Evolutionary conservation across 2,329 filamentous ascomycete species (phyloP).

Genomic region (Trichoderma simmonsii): DNA sequence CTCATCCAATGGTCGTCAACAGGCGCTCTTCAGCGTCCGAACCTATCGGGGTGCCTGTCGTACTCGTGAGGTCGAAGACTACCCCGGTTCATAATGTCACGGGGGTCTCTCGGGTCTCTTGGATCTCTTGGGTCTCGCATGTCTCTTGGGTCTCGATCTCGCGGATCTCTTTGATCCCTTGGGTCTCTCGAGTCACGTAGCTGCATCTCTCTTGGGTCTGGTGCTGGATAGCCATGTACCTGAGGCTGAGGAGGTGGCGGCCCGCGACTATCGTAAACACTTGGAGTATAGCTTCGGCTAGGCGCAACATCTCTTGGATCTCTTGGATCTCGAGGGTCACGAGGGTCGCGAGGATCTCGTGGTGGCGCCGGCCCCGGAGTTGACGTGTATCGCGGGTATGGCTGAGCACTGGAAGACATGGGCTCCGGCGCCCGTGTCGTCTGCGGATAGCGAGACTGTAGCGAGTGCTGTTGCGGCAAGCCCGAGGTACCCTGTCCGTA

Average conservation of each 20-base stretch:
- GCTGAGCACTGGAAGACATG: constrained; percentile 37
- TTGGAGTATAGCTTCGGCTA: constrained; percentile 46
- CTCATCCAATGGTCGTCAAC: neutral
- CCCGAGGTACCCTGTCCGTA: constrained; percentile 30
- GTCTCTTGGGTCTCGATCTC: constrained; percentile 35
- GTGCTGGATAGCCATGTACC: constrained; percentile 32
- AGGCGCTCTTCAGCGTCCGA: constrained; percentile 38
- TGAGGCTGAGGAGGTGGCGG: constrained; percentile 32
- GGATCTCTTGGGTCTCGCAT: constrained; percentile 36
- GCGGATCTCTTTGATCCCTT: constrained; percentile 28
- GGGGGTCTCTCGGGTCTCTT: constrained; percentile 36
- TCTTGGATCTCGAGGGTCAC: neutral
- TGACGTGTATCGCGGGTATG: constrained; percentile 44
- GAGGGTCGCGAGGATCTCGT: constrained; percentile 39
- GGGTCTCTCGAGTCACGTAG: constrained; percentile 36
- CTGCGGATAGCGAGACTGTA: constrained; percentile 39
- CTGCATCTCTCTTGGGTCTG: constrained; percentile 35
- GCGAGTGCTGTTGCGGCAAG: constrained; percentile 33
- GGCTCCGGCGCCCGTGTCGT: constrained; percentile 42
- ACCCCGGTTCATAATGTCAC: constrained; percentile 42
- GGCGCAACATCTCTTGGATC: constrained; percentile 26
- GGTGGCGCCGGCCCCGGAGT: constrained; percentile 41
- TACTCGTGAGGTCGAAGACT: constrained; percentile 46
- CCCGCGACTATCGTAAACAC: constrained; percentile 41
- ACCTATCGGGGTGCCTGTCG: constrained; percentile 43